Percentiles rank a stretch among this genome's conserved stretches.
Evolutionary conservation across 768 basidiomycete genomes (phyloP).

Genomic region (Panaeolus papilionaceus): DNA sequence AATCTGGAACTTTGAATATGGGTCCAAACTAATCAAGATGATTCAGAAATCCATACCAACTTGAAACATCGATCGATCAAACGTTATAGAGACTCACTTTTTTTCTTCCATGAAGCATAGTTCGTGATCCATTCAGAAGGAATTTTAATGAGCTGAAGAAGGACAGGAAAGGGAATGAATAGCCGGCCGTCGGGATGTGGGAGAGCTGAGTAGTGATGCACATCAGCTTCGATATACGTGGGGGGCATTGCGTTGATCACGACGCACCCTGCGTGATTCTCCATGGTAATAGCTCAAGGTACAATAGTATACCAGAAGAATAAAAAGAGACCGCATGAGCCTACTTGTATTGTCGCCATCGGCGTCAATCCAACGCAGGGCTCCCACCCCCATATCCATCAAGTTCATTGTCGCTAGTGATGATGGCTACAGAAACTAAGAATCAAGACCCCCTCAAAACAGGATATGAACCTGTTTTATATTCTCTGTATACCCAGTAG

Average conservation of each 20-base stretch:
- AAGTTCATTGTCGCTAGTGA: not conserved
- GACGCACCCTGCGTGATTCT: not conserved
- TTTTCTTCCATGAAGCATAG: conserved; percentile 40
- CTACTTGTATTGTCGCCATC: not conserved
- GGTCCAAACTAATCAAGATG: conserved; percentile 12
- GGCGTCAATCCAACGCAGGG: not conserved
- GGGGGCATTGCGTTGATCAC: not conserved
- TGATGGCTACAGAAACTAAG: not conserved
- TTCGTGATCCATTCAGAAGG: conserved; percentile 27
- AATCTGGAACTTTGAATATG: conserved; percentile 35
- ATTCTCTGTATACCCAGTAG: too few species aligned
- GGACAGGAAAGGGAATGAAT: conserved; percentile 37
- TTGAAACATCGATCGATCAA: not conserved
- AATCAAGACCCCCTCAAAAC: too few species aligned
- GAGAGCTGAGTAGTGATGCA: conserved; percentile 18
- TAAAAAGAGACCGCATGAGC: not conserved
- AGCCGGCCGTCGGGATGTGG: conserved; percentile 44
- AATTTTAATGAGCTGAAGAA: conserved; percentile 36
- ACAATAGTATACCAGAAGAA: not conserved
- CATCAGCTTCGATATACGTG: not conserved
- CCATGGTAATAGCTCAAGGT: not conserved
- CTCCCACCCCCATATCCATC: not conserved
- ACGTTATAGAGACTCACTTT: conserved; percentile 34
- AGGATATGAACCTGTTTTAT: too few species aligned
- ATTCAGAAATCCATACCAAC: not conserved